Evolutionary conservation across 2,329 filamentous ascomycete genomes (phyloP).

Genomic region (Ascochyta fabae): DNA sequence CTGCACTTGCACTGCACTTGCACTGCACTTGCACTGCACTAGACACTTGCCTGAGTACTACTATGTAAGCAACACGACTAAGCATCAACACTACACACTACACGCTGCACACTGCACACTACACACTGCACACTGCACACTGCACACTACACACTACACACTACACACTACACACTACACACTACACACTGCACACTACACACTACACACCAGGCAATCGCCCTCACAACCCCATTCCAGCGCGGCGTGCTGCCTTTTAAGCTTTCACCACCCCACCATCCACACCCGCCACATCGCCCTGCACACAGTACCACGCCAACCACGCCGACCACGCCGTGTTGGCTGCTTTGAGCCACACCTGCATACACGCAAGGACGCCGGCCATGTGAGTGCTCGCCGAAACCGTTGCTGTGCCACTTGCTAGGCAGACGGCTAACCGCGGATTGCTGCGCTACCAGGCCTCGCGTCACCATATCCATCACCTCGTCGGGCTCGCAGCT

Average conservation of each 20-base stretch:
- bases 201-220: not conserved
- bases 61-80: too few species aligned
- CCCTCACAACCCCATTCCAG: constrained; percentile 5
- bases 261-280: constrained; percentile 27
- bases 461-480: constrained; percentile 83
- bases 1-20: too few species aligned
- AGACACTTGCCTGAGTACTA: too few species aligned
- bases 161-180: too few species aligned
- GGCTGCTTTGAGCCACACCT: constrained; percentile 40
- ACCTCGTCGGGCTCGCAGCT: constrained; percentile 71
- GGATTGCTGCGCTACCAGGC: constrained; percentile 59
- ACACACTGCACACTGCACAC: too few species aligned
- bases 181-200: too few species aligned
- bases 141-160: too few species aligned
- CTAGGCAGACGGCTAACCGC: constrained; percentile 37
- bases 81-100: too few species aligned
- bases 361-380: constrained; percentile 36
- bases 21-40: too few species aligned
- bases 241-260: constrained; percentile 27
- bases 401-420: constrained; percentile 45
- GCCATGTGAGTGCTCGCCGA: constrained; percentile 46
- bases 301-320: constrained; percentile 37
- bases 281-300: constrained; percentile 15
- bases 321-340: constrained; percentile 35
- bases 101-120: too few species aligned